These are phyloP conservation scores for Dothideomycetes sp. DNA, from an alignment of 2,329 filamentous ascomycete species.

Conservation along the genomic window DNA sequence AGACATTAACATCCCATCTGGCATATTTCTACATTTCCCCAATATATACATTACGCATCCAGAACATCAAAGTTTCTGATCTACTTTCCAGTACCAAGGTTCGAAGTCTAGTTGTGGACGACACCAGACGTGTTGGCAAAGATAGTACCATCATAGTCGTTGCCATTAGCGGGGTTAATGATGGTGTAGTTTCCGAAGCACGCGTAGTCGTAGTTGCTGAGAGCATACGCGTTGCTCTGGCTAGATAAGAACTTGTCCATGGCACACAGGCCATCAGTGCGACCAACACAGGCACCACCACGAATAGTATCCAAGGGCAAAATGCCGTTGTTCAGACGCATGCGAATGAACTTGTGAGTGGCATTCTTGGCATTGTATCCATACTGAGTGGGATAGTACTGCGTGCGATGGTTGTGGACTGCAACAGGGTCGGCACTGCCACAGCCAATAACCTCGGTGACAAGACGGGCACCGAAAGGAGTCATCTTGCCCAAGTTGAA, in stretches of 20 bases:
- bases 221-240: conserved; percentile 26
- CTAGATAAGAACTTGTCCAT: conserved; percentile 31
- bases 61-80: neutral
- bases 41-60: too few species aligned
- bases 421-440: conserved; percentile 26
- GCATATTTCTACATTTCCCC: too few species aligned
- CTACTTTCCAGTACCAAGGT: too few species aligned
- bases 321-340: conserved; percentile 40
- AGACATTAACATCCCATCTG: too few species aligned
- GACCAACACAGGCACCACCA: conserved; percentile 31
- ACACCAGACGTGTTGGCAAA: conserved; percentile 3
- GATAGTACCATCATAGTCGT: conserved; percentile 34
- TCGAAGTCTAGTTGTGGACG: neutral
- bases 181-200: conserved; percentile 40
- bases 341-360: conserved; percentile 37
- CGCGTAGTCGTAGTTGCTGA: conserved; percentile 37
- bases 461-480: conserved; percentile 43
- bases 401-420: conserved; percentile 26
- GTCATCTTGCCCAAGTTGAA: conserved; percentile 42
- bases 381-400: conserved; percentile 34
- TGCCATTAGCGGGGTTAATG: conserved; percentile 22
- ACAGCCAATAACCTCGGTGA: conserved; percentile 47
- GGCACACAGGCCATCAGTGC: conserved; percentile 36
- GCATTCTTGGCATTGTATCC: conserved; percentile 31
- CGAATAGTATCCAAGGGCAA: conserved; percentile 37